phyloP scores from a whole-genome alignment of 495 filamentous ascomycete species.

The Durotheca rogersii region DNA sequence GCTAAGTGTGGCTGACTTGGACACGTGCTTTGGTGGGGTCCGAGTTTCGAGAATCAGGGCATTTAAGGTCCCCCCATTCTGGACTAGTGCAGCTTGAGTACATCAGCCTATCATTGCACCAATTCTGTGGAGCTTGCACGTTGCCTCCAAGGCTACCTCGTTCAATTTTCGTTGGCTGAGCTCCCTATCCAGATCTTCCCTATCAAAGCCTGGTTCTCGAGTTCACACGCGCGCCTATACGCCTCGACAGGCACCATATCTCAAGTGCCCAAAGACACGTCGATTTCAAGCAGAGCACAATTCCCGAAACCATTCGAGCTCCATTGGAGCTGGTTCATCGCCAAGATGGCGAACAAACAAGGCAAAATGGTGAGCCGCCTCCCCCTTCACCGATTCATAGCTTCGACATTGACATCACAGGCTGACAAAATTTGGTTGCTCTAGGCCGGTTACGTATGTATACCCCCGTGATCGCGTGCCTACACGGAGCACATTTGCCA shows the following conservation, averaged over 20 bases:
- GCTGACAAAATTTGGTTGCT: slow-evolving; percentile 62
- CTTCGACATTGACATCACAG: slow-evolving; percentile 60
- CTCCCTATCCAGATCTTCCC: slow-evolving; percentile 19
- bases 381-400: slow-evolving; percentile 39
- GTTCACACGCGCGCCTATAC: slow-evolving; percentile 34
- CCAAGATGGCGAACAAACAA: slow-evolving; percentile 85
- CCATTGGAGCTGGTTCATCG: slow-evolving; percentile 63
- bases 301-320: slow-evolving; percentile 62
- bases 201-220: slow-evolving; percentile 40
- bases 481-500: not conserved
- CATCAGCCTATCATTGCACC: not conserved
- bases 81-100: slow-evolving; percentile 4
- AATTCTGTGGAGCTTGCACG: slow-evolving; percentile 15
- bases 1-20: slow-evolving; percentile 22
- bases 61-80: no score
- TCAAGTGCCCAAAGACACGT: slow-evolving; percentile 26
- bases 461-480: slow-evolving; percentile 16
- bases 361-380: slow-evolving; percentile 92
- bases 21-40: slow-evolving; percentile 17
- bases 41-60: slow-evolving; percentile 19
- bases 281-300: slow-evolving; percentile 40
- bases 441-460: slow-evolving; percentile 95
- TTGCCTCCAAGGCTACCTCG: slow-evolving; percentile 27
- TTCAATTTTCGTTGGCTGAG: slow-evolving; percentile 29
- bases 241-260: slow-evolving; percentile 27